phyloP scores from a whole-genome alignment of 306 rosid species.

The Urtica urens region DNA sequence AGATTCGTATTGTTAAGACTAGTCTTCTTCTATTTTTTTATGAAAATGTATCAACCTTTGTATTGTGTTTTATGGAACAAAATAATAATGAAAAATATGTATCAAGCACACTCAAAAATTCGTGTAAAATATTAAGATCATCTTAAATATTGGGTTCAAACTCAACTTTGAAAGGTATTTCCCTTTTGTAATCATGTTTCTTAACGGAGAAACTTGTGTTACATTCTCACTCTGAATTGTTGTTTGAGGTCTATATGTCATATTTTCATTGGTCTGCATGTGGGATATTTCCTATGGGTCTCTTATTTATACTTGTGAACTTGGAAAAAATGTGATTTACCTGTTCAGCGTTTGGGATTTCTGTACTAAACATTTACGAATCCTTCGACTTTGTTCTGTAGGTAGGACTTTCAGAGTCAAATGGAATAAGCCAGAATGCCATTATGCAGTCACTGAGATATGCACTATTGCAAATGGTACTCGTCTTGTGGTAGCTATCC shows the following conservation, averaged over 20 bases:
- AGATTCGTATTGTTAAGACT: no score
- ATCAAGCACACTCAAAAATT: no score
- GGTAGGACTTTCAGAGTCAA: conserved; percentile 73
- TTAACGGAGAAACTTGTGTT: no score
- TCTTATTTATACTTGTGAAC: conserved; percentile 64
- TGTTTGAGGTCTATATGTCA: conserved; percentile 4
- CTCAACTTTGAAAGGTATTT: no score
- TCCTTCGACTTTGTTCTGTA: conserved; percentile 28
- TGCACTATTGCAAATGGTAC: conserved; percentile 48
- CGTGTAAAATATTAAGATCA: no score
- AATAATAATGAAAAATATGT: no score
- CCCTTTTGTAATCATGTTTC: no score
- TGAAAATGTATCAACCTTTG: no score
- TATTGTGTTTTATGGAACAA: no score
- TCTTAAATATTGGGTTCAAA: no score
- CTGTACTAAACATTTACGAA: conserved; percentile 21
- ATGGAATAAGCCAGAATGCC: conserved; percentile 39
- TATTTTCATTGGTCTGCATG: conserved; percentile 55
- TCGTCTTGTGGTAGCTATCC: conserved; percentile 75
- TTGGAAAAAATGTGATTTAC: conserved; percentile 49
- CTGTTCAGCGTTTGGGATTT: conserved; percentile 6
- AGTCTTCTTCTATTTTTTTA: no score
- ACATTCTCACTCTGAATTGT: conserved; percentile 7
- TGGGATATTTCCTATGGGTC: conserved; percentile 71
- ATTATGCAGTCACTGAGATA: conserved; percentile 51